Percentiles rank a stretch among this genome's conserved stretches.
phyloP scores from a whole-genome alignment of 2,329 filamentous ascomycete species.

The Penicillium hesseltinei region DNA sequence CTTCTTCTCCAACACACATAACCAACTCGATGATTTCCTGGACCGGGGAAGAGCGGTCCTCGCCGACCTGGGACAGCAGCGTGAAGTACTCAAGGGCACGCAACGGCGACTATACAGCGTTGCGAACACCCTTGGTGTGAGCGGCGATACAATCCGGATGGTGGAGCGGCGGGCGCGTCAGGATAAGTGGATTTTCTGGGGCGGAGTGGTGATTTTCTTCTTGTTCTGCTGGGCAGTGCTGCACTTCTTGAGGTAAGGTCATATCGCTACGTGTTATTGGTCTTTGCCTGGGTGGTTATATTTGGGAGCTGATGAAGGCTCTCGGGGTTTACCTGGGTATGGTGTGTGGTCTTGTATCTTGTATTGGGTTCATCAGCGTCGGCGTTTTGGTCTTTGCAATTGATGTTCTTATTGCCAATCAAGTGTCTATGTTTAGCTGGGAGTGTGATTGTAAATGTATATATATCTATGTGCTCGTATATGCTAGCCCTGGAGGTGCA shows the following conservation, averaged over 20 bases:
- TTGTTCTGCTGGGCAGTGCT: constrained; percentile 88
- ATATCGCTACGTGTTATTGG: neutral
- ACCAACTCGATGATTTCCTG: constrained; percentile 88
- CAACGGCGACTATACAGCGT: constrained; percentile 88
- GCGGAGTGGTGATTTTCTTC: constrained; percentile 81
- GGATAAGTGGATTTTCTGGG: constrained; percentile 98
- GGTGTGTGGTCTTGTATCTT: constrained; percentile 11
- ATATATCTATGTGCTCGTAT: neutral
- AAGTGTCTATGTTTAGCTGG: neutral
- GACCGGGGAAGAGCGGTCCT: constrained; percentile 87
- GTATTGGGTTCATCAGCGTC: constrained; percentile 29
- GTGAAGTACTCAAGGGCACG: constrained; percentile 92
- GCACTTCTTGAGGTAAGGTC: constrained; percentile 69
- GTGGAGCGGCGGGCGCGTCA: constrained; percentile 86
- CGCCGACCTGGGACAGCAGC: constrained; percentile 81
- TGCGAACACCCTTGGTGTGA: constrained; percentile 88
- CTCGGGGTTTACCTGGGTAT: constrained; percentile 1
- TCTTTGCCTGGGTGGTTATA: neutral
- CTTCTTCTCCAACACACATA: constrained; percentile 79
- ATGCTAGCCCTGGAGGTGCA: too few relatives aligned
- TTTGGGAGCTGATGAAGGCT: neutral
- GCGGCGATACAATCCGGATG: constrained; percentile 95
- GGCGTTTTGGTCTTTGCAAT: constrained; percentile 29
- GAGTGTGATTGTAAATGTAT: constrained; percentile 4
- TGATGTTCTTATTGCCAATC: constrained; percentile 2